These are phyloP conservation scores for Rhynchosporium agropyri DNA, from an alignment of 2,329 filamentous ascomycete species.

Conservation along the genomic window DNA sequence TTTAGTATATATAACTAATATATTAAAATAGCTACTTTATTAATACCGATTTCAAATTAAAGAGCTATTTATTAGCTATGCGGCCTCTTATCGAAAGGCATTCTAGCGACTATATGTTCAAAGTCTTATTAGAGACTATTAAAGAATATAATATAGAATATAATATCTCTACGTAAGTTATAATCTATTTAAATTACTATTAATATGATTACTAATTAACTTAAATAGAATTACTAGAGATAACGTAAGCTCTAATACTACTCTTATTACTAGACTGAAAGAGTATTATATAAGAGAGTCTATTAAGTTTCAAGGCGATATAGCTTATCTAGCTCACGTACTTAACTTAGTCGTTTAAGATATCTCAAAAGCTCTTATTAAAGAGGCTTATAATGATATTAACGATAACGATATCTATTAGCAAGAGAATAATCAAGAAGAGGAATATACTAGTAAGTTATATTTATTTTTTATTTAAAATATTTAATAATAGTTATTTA, in stretches of 20 bases:
- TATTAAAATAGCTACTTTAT: conserved; percentile 2
- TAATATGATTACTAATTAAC: background rate
- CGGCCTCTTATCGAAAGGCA: too few relatives aligned
- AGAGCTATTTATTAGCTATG: conserved; percentile 6
- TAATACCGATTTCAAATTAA: background rate
- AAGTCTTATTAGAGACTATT: background rate
- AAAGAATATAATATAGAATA: background rate
- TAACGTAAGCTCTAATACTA: background rate
- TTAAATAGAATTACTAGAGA: background rate
- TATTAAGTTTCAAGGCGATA: conserved; percentile 1
- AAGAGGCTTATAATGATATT: background rate
- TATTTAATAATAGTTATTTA: background rate
- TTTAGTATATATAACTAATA: conserved; percentile 1
- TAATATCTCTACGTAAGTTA: conserved; percentile 3
- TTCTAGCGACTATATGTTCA: background rate
- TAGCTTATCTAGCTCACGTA: background rate
- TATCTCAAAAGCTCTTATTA: background rate
- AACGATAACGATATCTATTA: background rate
- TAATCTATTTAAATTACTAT: background rate
- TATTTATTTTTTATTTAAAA: background rate
- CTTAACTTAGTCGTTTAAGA: background rate
- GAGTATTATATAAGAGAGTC: background rate
- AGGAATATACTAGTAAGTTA: background rate
- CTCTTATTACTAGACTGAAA: background rate
- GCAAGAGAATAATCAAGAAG: background rate